Conservation (phyloP, 148 eudicot genomes). For the Gaultheria prostrata region DNA sequence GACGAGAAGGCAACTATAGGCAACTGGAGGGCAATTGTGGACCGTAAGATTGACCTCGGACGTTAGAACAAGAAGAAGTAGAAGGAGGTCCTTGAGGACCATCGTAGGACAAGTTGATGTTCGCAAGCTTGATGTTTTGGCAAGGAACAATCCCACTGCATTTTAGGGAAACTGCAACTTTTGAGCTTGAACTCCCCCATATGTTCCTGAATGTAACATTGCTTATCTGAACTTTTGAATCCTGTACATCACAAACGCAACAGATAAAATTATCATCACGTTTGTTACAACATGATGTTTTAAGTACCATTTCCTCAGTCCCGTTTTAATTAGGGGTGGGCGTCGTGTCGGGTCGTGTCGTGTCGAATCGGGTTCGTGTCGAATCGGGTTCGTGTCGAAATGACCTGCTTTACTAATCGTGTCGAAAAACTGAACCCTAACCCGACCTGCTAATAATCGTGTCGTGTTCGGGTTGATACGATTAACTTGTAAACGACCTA, state of each 20-base stretch:
- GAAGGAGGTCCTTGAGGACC: constrained; percentile 27
- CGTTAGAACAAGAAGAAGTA: constrained; percentile 36
- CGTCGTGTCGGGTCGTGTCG: too few species aligned
- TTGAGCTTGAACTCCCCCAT: constrained; percentile 37
- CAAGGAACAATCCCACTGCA: constrained; percentile 48
- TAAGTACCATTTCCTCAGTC: too few species aligned
- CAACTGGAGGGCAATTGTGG: constrained; percentile 26
- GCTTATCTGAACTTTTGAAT: constrained; percentile 36
- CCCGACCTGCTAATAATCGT: too few species aligned
- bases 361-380: too few species aligned
- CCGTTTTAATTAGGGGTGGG: too few species aligned
- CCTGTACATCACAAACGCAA: constrained; percentile 17
- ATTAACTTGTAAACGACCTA: too few species aligned
- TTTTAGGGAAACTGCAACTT: constrained; percentile 36
- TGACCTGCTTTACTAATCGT: too few species aligned
- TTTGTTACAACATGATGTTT: neutral
- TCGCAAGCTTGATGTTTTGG: constrained; percentile 26
- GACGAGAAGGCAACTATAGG: constrained; percentile 6
- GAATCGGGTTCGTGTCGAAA: too few species aligned
- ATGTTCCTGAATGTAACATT: constrained; percentile 44
- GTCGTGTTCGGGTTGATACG: too few species aligned
- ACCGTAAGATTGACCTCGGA: constrained; percentile 37
- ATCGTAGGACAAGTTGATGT: constrained; percentile 38
- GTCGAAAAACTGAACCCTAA: too few species aligned
- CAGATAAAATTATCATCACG: neutral